Evolutionary conservation across 1,284 basidiomycete species (phyloP).

Genomic region (Mycosarcoma mackinlayi): DNA sequence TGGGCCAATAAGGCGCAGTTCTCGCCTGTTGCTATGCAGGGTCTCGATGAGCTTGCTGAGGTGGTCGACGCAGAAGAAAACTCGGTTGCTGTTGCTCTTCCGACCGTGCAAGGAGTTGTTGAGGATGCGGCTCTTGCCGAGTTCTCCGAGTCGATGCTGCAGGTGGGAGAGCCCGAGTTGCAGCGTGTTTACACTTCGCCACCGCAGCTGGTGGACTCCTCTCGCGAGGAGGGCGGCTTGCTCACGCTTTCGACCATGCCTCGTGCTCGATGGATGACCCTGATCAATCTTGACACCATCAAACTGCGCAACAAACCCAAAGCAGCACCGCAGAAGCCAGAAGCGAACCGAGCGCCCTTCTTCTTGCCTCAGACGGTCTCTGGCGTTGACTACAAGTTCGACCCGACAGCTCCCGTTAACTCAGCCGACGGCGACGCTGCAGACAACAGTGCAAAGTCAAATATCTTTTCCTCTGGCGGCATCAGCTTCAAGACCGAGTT

Average conservation of each 20-base stretch:
- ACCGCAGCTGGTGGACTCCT: conserved; percentile 71
- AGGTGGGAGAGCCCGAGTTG: conserved; percentile 53
- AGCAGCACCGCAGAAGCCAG: conserved; percentile 91
- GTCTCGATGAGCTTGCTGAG: conserved; percentile 80
- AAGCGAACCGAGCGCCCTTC: conserved; percentile 84
- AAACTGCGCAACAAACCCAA: conserved; percentile 92
- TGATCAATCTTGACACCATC: conserved; percentile 94
- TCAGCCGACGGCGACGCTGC: not conserved
- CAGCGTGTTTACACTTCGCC: conserved; percentile 57
- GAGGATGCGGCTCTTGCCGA: conserved; percentile 78
- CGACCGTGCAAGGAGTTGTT: conserved; percentile 48
- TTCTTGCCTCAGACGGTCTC: conserved; percentile 76
- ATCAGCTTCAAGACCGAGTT: conserved; percentile 55
- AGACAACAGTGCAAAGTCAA: conserved; percentile 15
- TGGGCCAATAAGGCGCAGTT: conserved; percentile 99
- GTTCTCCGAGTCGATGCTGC: conserved; percentile 72
- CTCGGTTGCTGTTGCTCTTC: conserved; percentile 25
- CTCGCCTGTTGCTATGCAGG: conserved; percentile 82
- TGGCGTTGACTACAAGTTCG: conserved; percentile 45
- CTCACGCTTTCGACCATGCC: conserved; percentile 92
- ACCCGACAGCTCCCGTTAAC: conserved; percentile 18
- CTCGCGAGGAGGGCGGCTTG: conserved; percentile 34
- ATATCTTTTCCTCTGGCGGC: conserved; percentile 41
- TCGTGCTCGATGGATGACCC: conserved; percentile 92
- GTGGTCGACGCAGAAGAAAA: conserved; percentile 66